Evolutionary conservation across 1,284 basidiomycete species (phyloP), one percentile per base, ranked within the genome.

Genomic region (Pascua guehoae): DNA sequence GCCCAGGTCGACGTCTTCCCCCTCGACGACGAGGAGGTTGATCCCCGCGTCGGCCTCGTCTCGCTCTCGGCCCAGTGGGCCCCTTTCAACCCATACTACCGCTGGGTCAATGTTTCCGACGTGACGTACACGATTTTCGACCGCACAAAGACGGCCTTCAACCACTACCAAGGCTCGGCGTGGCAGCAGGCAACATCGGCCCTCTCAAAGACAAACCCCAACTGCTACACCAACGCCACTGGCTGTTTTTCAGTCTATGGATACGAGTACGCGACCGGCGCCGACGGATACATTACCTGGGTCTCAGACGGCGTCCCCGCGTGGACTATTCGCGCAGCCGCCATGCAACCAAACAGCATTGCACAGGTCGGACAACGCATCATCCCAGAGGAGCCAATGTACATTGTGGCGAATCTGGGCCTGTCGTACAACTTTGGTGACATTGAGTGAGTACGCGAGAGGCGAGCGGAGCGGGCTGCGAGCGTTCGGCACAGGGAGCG

Each of bases 331-430:
- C 83, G 84, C 44, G 81, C 82, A 17, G 74, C 42, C 55, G 92
- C 88, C 5, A 82, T 96, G 80, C 85, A 77, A 8, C 82, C 87
- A 0, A 89, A 96, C 71, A 51, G 78, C 0, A 63, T 68, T 1
- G 85, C 86, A 5, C 79, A 89, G 64, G 90, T 96, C 57, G 79
- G 85, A 1, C 81, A 83, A 37, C 80, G 94, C 47, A 84, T 85
- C 2, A 80, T 97, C 37, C 85, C 91, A 0, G 84, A 88, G 67
- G 92, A 93, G 72, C 90, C 91, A 8, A 85, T 93, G 87, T 77
- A 75, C 52, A 53, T 75, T n/a, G 69, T 77, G 48, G 59, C 75
- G 53, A 75, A 77, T 71, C 77, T 95, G 67, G 91, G 89, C 51
- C 12, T 94, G 74, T 91, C 89, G 3, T 76, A 78, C 18, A 87